A percentile compares a stretch with the other conserved stretches of the same genome.
These are phyloP conservation scores for Geotrichum citri-aurantii DNA, from an alignment of 1,139 yeast species.

Conservation along the genomic window DNA sequence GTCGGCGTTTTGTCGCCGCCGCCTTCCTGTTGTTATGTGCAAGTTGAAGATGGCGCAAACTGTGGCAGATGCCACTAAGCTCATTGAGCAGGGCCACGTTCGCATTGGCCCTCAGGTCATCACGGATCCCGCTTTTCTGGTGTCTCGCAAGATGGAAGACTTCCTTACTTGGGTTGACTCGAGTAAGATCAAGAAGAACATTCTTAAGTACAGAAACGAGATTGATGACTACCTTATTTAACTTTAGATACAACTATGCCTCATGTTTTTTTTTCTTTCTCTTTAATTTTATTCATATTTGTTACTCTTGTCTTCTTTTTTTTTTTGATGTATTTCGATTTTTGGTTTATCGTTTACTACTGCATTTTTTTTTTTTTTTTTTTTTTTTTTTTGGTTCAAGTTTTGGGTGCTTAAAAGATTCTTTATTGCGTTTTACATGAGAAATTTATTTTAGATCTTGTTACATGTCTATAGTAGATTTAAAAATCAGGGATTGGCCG, in stretches of 20 bases:
- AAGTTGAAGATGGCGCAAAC: conserved; percentile 92
- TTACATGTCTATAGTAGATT: conserved; percentile 63
- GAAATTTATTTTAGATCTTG: not conserved
- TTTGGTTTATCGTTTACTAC: not conserved
- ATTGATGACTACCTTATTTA: conserved; percentile 40
- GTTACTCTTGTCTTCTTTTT: not conserved
- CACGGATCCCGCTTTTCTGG: conserved; percentile 92
- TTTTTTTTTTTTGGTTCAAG: too few relatives aligned
- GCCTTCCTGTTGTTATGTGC: conserved; percentile 94
- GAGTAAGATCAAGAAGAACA: conserved; percentile 85
- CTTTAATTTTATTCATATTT: too few relatives aligned
- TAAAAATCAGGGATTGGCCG: conserved; percentile 61
- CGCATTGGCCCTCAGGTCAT: conserved; percentile 94
- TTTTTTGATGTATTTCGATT: not conserved
- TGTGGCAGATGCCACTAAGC: conserved; percentile 80
- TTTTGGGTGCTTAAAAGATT: too few relatives aligned
- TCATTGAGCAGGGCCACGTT: conserved; percentile 95
- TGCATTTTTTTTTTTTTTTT: not conserved
- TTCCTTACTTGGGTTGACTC: conserved; percentile 96
- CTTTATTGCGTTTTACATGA: too few relatives aligned
- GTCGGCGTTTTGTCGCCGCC: conserved; percentile 82
- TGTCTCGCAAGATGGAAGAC: conserved; percentile 86
- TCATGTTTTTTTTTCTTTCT: not conserved
- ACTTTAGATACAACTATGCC: not conserved
- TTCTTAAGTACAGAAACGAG: conserved; percentile 77